Base-by-base conservation (phyloP, 2,329 filamentous ascomycete species). In the Cyanodermella asteris region DNA sequence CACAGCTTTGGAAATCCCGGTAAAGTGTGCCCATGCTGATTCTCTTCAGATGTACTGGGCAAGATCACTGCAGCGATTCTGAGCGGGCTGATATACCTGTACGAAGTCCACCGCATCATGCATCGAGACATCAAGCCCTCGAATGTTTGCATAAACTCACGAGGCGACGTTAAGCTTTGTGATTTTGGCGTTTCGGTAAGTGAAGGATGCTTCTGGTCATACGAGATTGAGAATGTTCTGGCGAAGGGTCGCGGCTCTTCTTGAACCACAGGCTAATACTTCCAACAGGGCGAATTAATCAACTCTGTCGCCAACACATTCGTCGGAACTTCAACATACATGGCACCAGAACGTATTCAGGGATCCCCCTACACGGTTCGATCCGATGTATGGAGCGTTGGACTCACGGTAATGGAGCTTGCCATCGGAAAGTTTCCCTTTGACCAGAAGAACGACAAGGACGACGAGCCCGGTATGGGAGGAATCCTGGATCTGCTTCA, bases 171-270 rank as follows among this genome's bases (percentile, higher is more conserved):
- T 60, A 97, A 97, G 53, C 65, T 97, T 5, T 94, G 84, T 51
- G 87, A 97, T 49, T 97, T 97, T 46, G 87, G 87, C 38, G 87
- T 97, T n/a, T 93, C 84, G 4, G 87, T n/a, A n/a, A n/a, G n/a
- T n/a, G n/a, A n/a, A n/a, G n/a, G n/a, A n/a, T n/a, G n/a, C n/a
- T n/a, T n/a, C n/a, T n/a, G n/a, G n/a, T n/a, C n/a, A n/a, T n/a
- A n/a, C n/a, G n/a, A n/a, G n/a, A n/a, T n/a, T n/a, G n/a, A n/a
- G n/a, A n/a, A n/a, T n/a, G n/a, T n/a, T n/a, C n/a, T n/a, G n/a
- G n/a, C n/a, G n/a, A n/a, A n/a, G n/a, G n/a, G n/a, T n/a, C n/a
- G n/a, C n/a, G n/a, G n/a, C n/a, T n/a, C n/a, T n/a, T n/a, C n/a
- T n/a, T n/a, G n/a, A n/a, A n/a, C n/a, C n/a, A n/a, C n/a, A n/a